Base-by-base conservation (phyloP, 163 green algal genomes). In the Trebouxiophyceae sp. region DNA sequence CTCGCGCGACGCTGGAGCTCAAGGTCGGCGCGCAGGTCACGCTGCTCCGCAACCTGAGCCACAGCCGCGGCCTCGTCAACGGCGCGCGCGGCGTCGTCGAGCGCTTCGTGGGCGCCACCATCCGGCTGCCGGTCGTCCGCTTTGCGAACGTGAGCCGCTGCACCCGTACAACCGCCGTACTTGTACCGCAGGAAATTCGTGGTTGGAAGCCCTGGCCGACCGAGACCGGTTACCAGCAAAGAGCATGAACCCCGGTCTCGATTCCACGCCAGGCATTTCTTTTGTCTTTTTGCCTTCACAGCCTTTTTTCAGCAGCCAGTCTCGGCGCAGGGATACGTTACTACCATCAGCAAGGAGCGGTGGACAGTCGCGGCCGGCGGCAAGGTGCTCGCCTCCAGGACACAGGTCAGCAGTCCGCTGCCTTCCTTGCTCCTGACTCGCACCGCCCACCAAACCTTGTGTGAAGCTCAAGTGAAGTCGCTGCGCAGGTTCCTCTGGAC, bases 1-100 rank as follows among this genome's bases (percentile, higher is more conserved):
- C 57, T 12, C 29, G 47, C 31, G 30, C 12, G 12, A 39, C 8
- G n/a, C 22, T 72, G 47, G 66, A 68, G 34, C 44, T 78, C 46
- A 71, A 72, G 30, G 71, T 79, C n/a, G 77, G 77, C 4, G 79
- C 79, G 4, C 80, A 86, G 57, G 78, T 86, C 12, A 77, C 84
- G 75, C 76, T 87, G n/a, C 72, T 66, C 27, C 61, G 62, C 30
- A 84, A 77, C 58, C 12, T 86, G 22, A 73, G 57, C 62, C 24
- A 69, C 1, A 33, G 46, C 26, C 55, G 65, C 31, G 69, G 69
- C 30, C 64, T 87, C 50, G 78, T 86, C 5, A 87, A 87, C 50
- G 80, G 80, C n/a, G 70, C 80, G 3, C 66, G 80, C 2, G 80
- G 80, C 32, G 70, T 87, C 46, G 72, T 87, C 12, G 46, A 69